Percentiles rank a stretch among this genome's conserved stretches.
phyloP scores from a whole-genome alignment of 176 grass and related monocot species.

The Lolium rigidum region DNA sequence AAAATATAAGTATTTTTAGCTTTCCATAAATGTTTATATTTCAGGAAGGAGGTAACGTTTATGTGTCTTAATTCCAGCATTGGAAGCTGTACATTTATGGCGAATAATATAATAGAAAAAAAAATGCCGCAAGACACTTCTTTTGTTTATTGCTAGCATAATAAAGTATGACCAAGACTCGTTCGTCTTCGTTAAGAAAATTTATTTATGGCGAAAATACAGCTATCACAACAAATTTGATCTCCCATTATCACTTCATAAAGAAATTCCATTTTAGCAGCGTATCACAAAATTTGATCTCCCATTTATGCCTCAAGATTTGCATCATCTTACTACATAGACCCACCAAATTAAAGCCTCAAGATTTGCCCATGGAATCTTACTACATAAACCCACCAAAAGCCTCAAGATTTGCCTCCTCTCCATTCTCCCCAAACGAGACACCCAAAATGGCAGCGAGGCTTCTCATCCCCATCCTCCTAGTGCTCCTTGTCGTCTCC shows the following conservation, averaged over 20 bases:
- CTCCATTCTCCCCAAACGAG: no score
- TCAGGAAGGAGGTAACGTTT: no score
- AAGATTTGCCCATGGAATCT: no score
- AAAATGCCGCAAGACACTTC: background rate
- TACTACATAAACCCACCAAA: no score
- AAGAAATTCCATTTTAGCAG: no score
- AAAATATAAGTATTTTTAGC: no score
- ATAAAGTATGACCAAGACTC: background rate
- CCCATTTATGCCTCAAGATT: background rate
- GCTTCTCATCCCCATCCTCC: background rate
- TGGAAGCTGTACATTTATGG: background rate
- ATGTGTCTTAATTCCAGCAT: background rate
- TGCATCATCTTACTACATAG: no score
- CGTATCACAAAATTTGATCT: background rate
- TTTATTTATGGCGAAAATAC: background rate
- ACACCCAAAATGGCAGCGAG: constrained; percentile 32
- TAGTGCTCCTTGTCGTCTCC: background rate
- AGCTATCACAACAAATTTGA: no score
- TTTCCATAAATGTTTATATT: no score
- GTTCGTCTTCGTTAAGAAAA: background rate
- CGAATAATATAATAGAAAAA: background rate
- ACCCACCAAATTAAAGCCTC: no score
- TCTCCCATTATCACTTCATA: no score
- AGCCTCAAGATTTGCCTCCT: no score
- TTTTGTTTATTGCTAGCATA: background rate